A percentile compares a stretch with the other conserved stretches of the same genome.
phyloP scores from a whole-genome alignment of 257 asterid genomes.

The Penstemon davidsonii region DNA sequence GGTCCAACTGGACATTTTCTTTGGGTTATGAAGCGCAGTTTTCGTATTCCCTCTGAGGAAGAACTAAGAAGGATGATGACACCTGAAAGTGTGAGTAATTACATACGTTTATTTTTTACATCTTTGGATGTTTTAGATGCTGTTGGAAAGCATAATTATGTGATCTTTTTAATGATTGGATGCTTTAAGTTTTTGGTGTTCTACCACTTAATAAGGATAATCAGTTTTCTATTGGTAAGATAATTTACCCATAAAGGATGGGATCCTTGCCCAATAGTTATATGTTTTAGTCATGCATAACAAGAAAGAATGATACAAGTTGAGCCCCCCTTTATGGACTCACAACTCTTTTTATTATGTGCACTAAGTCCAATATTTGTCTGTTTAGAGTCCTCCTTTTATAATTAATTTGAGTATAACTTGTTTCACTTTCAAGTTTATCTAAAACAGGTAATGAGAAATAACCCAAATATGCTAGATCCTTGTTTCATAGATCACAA shows the following conservation, averaged over 20 bases:
- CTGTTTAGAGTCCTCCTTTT: not conserved
- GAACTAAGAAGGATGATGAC: slow-evolving; percentile 97
- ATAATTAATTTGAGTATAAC: not conserved
- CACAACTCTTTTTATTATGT: too few species aligned
- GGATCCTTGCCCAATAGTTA: not conserved
- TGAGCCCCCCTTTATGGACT: too few species aligned
- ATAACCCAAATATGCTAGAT: slow-evolving; percentile 3
- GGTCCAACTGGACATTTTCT: slow-evolving; percentile 68
- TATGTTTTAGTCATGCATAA: not conserved
- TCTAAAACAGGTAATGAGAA: not conserved
- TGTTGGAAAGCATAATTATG: slow-evolving; percentile 4
- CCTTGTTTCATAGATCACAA: not conserved
- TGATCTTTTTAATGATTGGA: slow-evolving; percentile 12
- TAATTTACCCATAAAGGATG: slow-evolving; percentile 5
- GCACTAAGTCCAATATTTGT: too few species aligned
- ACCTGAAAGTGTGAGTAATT: slow-evolving; percentile 82
- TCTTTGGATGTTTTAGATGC: slow-evolving; percentile 21
- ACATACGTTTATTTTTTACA: slow-evolving; percentile 6
- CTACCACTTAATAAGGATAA: slow-evolving; percentile 11
- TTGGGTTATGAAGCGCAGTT: slow-evolving; percentile 87
- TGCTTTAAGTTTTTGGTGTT: slow-evolving; percentile 16
- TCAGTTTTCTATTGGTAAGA: slow-evolving; percentile 4
- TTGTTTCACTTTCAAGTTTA: not conserved
- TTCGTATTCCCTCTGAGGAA: slow-evolving; percentile 94
- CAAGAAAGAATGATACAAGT: too few species aligned